Evolutionary conservation across 2,329 filamentous ascomycete species (phyloP), one percentile per base, ranked within the genome.

Genomic region (Tolypocladium paradoxum): DNA sequence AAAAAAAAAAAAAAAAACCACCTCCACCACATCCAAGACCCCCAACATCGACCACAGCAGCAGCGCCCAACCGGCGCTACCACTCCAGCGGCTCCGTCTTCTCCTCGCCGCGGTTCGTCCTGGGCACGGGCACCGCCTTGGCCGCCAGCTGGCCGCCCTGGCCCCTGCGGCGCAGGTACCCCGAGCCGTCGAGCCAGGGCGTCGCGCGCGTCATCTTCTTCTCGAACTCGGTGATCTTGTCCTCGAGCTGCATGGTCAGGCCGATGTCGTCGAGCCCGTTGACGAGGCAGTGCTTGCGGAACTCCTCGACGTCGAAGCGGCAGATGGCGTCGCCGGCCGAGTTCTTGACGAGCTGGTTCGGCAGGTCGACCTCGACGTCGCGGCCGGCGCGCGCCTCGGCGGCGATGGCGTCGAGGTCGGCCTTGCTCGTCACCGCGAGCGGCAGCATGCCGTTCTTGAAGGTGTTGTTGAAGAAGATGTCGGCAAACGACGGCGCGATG

Each of bases 401-500:
- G 37, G 87, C 84, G 58, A 97, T 84, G 56, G 77, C 77, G 45
- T 87, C 77, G 4, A 96, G 74, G 34, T 81, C 77, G 1, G 72
- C 75, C 59, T 82, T 72, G 68, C 92, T 83, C 34, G 78, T 74
- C 65, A 97, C 87, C 55, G 78, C 73, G 56, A 97, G 83, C 48
- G 92, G 91, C 58, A 97, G 77, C 93, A 97, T 97, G 75, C 92
- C 92, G 76, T 99, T 99, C 81, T 99, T 97, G 82, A 96, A 97
- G n/a, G 88, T 93, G 78, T 99, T 99, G 82, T 96, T 96, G 82
- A 92, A 95, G 83, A 96, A 96, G 70, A 99, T 99, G 55, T 73
- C 70, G 55, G 70, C 75, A 57, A 80, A 83, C 1, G 87, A 91
- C 1, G 90, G 89, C 1, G 92, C 93, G 61, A 97, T 95, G 64